Conservation (phyloP, 2,329 filamentous ascomycete species). For the Colletotrichum sp. region DNA sequence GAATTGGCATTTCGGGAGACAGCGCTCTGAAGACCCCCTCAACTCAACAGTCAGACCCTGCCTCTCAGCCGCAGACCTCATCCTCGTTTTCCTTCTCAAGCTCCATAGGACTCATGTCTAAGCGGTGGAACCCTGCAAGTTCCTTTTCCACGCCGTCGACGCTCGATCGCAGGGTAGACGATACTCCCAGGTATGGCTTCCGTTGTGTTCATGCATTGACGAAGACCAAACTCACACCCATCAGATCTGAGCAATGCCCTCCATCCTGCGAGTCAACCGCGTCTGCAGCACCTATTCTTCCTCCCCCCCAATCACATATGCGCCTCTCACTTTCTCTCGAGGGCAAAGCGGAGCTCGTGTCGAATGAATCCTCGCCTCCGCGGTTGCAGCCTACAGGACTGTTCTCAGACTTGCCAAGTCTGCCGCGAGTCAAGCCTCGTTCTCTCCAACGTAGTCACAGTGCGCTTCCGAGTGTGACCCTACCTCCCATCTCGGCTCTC, state of each 20-base stretch:
- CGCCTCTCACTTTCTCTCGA: constrained; percentile 85
- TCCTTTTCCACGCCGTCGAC: constrained; percentile 56
- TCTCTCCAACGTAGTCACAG: constrained; percentile 74
- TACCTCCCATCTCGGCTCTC: constrained; percentile 60
- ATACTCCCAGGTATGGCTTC: constrained; percentile 50
- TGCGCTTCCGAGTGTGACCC: constrained; percentile 62
- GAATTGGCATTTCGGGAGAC: neutral
- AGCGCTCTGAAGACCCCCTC: constrained; percentile 1
- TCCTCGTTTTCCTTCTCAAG: constrained; percentile 45
- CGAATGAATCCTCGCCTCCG: constrained; percentile 73
- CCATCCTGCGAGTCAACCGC: constrained; percentile 45
- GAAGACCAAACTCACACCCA: constrained; percentile 18
- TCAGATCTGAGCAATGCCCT: constrained; percentile 49
- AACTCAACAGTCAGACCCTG: constrained; percentile 2
- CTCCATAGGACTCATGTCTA: constrained; percentile 57
- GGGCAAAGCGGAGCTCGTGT: constrained; percentile 87
- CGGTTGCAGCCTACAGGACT: constrained; percentile 58
- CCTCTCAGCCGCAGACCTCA: constrained; percentile 20
- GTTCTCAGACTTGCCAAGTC: constrained; percentile 50
- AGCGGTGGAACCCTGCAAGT: constrained; percentile 60
- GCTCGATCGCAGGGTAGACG: constrained; percentile 42
- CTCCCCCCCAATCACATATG: constrained; percentile 56
- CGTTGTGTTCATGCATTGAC: neutral
- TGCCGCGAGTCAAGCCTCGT: constrained; percentile 47
- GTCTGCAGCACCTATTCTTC: constrained; percentile 35